phyloP scores from a whole-genome alignment of 257 asterid species.

The Capsicum rhomboideum region DNA sequence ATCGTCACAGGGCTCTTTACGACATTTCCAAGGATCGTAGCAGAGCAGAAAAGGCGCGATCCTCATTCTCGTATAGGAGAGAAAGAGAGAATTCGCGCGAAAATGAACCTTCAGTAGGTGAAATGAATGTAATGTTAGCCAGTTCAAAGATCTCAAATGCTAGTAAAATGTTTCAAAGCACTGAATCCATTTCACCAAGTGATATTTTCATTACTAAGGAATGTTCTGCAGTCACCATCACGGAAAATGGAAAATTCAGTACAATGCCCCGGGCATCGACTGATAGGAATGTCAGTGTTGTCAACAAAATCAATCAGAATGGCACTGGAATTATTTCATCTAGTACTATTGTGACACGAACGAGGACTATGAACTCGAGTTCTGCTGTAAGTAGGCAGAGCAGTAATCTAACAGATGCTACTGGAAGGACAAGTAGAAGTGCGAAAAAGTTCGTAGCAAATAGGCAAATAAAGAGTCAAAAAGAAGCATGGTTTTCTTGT shows the following conservation, averaged over 20 bases:
- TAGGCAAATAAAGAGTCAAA: constrained; percentile 29
- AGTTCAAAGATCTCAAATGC: constrained; percentile 30
- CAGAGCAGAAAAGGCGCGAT: constrained; percentile 7
- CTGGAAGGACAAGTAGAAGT: constrained; percentile 41
- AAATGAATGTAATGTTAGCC: constrained; percentile 58
- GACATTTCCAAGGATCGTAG: constrained; percentile 8
- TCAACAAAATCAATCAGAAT: background rate
- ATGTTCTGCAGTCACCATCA: background rate
- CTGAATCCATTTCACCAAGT: constrained; percentile 53
- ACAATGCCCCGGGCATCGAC: constrained; percentile 27
- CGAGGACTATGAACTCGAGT: constrained; percentile 12
- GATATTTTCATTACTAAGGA: background rate
- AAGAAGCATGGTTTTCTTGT: constrained; percentile 60
- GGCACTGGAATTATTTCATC: constrained; percentile 5
- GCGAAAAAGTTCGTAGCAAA: constrained; percentile 35
- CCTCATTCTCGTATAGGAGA: constrained; percentile 3
- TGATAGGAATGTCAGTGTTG: background rate
- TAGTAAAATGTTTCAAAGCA: constrained; percentile 25
- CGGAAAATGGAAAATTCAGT: background rate
- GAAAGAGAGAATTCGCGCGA: background rate
- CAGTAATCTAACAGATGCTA: constrained; percentile 27
- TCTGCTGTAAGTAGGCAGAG: constrained; percentile 42
- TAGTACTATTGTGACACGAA: background rate
- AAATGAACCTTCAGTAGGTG: constrained; percentile 37
- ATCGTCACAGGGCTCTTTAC: background rate